These are phyloP conservation scores for Trypanosoma conorhini DNA, from an alignment of 208 protist species.

Conservation along the genomic window DNA sequence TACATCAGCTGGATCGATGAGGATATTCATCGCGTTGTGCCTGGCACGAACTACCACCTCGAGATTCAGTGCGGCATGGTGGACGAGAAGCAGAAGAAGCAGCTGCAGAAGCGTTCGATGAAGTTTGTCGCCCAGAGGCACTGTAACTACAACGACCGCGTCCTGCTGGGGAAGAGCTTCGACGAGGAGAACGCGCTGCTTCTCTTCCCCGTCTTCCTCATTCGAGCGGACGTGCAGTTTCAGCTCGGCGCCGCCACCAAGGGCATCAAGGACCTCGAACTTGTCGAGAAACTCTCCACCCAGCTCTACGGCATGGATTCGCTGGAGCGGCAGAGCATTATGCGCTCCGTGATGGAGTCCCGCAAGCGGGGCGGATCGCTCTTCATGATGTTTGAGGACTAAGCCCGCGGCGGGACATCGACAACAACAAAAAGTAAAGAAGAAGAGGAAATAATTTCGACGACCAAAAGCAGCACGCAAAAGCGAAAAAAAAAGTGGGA, in stretches of 20 bases:
- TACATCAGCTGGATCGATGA: constrained; percentile 26
- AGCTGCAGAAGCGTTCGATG: constrained; percentile 11
- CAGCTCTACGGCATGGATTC: constrained; percentile 31
- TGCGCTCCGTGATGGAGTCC: constrained; percentile 27
- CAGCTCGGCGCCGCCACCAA: constrained; percentile 32
- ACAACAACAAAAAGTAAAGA: constrained; percentile 17
- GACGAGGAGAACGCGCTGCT: constrained; percentile 34
- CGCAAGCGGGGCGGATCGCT: constrained; percentile 25
- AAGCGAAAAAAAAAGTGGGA: constrained; percentile 2
- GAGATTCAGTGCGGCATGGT: constrained; percentile 26
- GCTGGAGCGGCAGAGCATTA: constrained; percentile 23
- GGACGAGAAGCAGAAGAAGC: constrained; percentile 22
- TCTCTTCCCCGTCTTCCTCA: constrained; percentile 24
- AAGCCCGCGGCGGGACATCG: constrained; percentile 2
- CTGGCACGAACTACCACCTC: constrained; percentile 24
- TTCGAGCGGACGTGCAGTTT: constrained; percentile 30
- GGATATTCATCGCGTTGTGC: constrained; percentile 24
- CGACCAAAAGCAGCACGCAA: constrained; percentile 26
- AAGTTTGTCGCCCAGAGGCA: constrained; percentile 19
- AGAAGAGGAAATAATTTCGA: too few species aligned
- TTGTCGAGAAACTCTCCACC: constrained; percentile 22
- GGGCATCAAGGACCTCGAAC: constrained; percentile 26
- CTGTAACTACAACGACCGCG: constrained; percentile 26
- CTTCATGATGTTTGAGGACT: constrained; percentile 40
- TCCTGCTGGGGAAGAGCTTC: constrained; percentile 19